Evolutionary conservation across 305 asterid species (phyloP), one percentile per base, ranked within the genome.

Genomic region (Fraxinus albicans): DNA sequence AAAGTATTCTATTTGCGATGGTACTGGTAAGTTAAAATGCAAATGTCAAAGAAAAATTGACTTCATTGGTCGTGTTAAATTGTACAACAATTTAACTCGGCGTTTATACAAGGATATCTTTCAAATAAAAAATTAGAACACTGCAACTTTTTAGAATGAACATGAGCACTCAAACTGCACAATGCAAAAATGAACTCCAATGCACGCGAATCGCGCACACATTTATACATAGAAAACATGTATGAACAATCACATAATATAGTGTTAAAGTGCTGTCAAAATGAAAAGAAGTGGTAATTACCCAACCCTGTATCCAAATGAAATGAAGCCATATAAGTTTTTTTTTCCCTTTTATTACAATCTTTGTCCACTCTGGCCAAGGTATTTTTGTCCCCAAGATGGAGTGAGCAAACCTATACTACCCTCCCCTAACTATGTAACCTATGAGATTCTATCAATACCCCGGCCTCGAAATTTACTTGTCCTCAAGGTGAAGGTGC

Each of bases 311-410:
- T 44, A 5, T 38, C 44, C 12, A 38, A 38, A 7, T 38, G 44
- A 38, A 38, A 38, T 0, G 12, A 38, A 38, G 44, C 44, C 44
- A 38, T 38, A 8, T 8, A 38, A 38, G 12, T 8, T 8, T 8
- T 38, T 38, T 44, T 36, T 36, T 36, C 42, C 44, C 44, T 38
- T 38, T 7, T 13, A 8, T 77, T 40, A 9, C 74, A 72, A 73
- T 79, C 47, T 8, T 73, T 77, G 19, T 75, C 47, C 42, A n/a
- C 74, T 75, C 55, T 60, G 21, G 13, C 78, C 44, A 77, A 60
- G 70, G 70, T 33, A 82, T 69, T 23, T 42, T 42, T 42, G 53
- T 42, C 53, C 53, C 53, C 12, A 2, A 1, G 15, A 10, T 9
- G 50, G 50, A 42, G 53, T 44, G 53, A 44, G 17, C 53, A 44